Evolutionary conservation across 2,329 filamentous ascomycete genomes (phyloP).

Genomic region (Penicillium frequentans): DNA sequence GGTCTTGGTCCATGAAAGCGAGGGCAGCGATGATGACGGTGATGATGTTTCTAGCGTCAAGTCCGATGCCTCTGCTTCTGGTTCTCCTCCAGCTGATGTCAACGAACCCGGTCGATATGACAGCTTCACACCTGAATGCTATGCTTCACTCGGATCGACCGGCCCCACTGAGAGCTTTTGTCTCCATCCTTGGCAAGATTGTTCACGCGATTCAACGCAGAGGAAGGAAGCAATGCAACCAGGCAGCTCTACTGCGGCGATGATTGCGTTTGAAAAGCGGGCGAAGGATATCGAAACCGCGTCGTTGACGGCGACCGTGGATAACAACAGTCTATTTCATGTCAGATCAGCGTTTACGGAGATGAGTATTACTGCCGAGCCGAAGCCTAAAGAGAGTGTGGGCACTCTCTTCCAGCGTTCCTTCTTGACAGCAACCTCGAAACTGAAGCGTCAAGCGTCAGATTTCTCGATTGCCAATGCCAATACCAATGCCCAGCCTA

Average conservation of each 20-base stretch:
- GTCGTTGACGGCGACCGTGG: conserved; percentile 56
- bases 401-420: conserved; percentile 48
- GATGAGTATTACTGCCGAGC: conserved; percentile 35
- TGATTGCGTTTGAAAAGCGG: conserved; percentile 51
- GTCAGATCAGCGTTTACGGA: conserved; percentile 46
- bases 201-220: conserved; percentile 29
- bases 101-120: conserved; percentile 25
- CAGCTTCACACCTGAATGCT: conserved; percentile 17
- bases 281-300: conserved; percentile 54
- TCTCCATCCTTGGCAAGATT: conserved; percentile 52
- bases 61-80: conserved; percentile 23
- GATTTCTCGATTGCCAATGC: conserved; percentile 31
- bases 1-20: conserved; percentile 46
- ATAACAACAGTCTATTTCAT: conserved; percentile 49
- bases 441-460: conserved; percentile 47
- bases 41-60: conserved; percentile 34
- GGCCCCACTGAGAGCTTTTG: conserved; percentile 31
- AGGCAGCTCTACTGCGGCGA: conserved; percentile 56
- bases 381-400: conserved; percentile 45
- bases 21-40: conserved; percentile 47
- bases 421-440: conserved; percentile 45
- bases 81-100: conserved; percentile 28
- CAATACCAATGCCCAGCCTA: conserved; percentile 23
- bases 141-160: conserved; percentile 19
- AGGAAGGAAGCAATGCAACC: conserved; percentile 45